Percentiles rank a stretch among this genome's conserved stretches.
phyloP scores from a whole-genome alignment of 1,284 basidiomycete species.

The Sanghuangporus weigelae region DNA sequence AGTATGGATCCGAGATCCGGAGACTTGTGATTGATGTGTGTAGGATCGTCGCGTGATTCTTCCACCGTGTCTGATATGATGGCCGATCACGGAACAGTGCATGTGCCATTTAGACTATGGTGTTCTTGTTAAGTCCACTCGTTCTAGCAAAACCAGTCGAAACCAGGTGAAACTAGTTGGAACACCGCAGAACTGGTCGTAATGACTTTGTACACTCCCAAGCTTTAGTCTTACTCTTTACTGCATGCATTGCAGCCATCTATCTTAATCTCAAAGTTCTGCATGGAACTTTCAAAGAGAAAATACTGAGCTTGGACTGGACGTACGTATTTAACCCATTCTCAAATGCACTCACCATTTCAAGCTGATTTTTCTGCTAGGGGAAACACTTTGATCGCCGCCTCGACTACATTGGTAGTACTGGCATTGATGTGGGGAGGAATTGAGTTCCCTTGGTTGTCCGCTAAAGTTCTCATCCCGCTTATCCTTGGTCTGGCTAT shows the following conservation, averaged over 20 bases:
- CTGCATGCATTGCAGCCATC: conserved; percentile 2
- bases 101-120: too few relatives aligned
- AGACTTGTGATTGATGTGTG: too few relatives aligned
- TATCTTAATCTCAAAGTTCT: conserved; percentile 27
- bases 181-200: too few relatives aligned
- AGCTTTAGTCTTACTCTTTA: too few relatives aligned
- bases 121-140: too few relatives aligned
- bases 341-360: background rate
- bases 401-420: conserved; percentile 17
- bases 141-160: too few relatives aligned
- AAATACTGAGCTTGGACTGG: conserved; percentile 24
- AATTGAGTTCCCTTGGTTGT: conserved; percentile 24
- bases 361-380: conserved; percentile 16
- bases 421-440: conserved; percentile 24
- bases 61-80: too few relatives aligned
- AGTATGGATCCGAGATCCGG: too few relatives aligned
- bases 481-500: conserved; percentile 26
- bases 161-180: too few relatives aligned
- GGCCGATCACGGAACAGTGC: too few relatives aligned
- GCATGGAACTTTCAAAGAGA: conserved; percentile 23
- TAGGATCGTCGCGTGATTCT: too few relatives aligned
- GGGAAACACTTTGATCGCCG: conserved; percentile 15
- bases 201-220: too few relatives aligned
- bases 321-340: conserved; percentile 17
- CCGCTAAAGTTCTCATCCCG: conserved; percentile 23